These are phyloP conservation scores for Silene uniflora DNA, from an alignment of 148 eudicot genomes.

Conservation along the genomic window DNA sequence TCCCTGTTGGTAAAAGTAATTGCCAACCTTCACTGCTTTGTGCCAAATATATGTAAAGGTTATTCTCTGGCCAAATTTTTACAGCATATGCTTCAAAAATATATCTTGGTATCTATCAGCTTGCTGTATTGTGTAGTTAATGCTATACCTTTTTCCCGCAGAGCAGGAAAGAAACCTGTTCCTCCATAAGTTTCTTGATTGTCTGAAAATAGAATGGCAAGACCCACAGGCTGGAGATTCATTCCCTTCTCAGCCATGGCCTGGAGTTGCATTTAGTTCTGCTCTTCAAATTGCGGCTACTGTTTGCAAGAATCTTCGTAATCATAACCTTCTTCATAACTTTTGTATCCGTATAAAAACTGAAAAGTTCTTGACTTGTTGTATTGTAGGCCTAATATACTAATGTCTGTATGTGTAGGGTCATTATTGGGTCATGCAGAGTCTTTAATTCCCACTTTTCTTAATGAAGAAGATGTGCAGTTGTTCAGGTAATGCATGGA, in stretches of 20 bases:
- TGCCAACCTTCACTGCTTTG: constrained; percentile 97
- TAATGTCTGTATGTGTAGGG: constrained; percentile 47
- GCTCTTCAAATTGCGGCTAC: constrained; percentile 45
- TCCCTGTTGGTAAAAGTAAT: constrained; percentile 88
- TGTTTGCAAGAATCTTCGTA: constrained; percentile 75
- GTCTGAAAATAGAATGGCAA: constrained; percentile 49
- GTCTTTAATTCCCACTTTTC: constrained; percentile 67
- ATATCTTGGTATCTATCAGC: constrained; percentile 3
- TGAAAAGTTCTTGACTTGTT: constrained; percentile 1
- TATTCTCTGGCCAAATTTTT: constrained; percentile 15
- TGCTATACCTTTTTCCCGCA: constrained; percentile 29
- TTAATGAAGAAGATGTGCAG: constrained; percentile 90
- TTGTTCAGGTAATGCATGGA: constrained; percentile 66
- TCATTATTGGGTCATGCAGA: constrained; percentile 88
- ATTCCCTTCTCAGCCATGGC: constrained; percentile 31
- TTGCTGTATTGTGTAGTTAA: constrained; percentile 12
- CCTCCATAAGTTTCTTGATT: constrained; percentile 66
- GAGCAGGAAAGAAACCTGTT: constrained; percentile 83
- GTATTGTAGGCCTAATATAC: constrained; percentile 8
- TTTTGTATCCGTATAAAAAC: background rate
- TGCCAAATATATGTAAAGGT: constrained; percentile 91
- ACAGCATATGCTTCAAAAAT: background rate
- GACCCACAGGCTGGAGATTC: constrained; percentile 34
- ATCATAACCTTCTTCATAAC: constrained; percentile 19
- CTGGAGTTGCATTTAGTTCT: constrained; percentile 30